Evolutionary conservation across 306 rosid genomes (phyloP).

Genomic region (Hippophae gyantsensis): DNA sequence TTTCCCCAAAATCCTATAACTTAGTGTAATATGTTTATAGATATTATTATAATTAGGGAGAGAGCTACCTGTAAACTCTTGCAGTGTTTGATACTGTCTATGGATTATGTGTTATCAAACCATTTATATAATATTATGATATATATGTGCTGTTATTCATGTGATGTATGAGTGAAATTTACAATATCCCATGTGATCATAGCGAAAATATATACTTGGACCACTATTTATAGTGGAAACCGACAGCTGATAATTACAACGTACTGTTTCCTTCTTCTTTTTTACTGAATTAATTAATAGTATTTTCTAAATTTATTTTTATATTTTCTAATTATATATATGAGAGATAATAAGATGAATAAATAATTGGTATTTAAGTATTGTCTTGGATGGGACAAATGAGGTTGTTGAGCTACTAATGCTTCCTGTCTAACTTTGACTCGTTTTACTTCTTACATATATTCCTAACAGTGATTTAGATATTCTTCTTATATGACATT

Average conservation of each 20-base stretch:
- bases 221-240: conserved; percentile 12
- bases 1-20: conserved; percentile 22
- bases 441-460: too few relatives aligned
- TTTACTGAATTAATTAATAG: conserved; percentile 13
- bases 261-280: background rate
- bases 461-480: too few relatives aligned
- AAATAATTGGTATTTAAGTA: conserved; percentile 1
- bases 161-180: conserved; percentile 32
- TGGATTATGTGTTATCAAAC: conserved; percentile 6
- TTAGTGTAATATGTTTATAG: conserved; percentile 22
- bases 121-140: conserved; percentile 7
- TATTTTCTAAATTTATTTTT: conserved; percentile 4
- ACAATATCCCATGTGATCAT: conserved; percentile 46
- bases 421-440: background rate
- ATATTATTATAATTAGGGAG: conserved; percentile 23
- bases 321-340: background rate
- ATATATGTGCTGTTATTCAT: conserved; percentile 35
- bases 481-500: too few relatives aligned
- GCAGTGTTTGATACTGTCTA: conserved; percentile 1
- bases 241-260: conserved; percentile 2
- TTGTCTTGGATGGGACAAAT: background rate
- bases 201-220: conserved; percentile 10
- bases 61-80: conserved; percentile 15
- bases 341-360: conserved; percentile 5
- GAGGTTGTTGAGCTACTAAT: conserved; percentile 15